Conservation (phyloP, 2,329 filamentous ascomycete species). For the Fusarium sp. region DNA sequence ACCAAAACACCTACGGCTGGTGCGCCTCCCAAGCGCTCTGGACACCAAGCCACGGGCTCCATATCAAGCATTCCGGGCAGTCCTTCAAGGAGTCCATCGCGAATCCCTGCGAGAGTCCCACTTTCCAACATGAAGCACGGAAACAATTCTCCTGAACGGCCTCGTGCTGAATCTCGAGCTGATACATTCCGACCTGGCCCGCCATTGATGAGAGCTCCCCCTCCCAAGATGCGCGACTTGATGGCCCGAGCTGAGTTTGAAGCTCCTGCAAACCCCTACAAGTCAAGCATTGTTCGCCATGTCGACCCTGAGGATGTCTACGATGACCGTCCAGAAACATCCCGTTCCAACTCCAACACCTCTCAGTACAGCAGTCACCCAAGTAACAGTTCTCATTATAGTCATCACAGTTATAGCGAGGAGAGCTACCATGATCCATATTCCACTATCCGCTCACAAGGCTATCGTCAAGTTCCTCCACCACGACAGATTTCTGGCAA, state of each 20-base stretch:
- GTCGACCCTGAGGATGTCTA: conserved; percentile 87
- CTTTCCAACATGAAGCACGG: conserved; percentile 77
- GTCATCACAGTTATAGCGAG: conserved; percentile 51
- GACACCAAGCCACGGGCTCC: conserved; percentile 34
- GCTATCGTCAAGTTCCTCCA: conserved; percentile 58
- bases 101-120: conserved; percentile 77
- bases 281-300: conserved; percentile 68
- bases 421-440: conserved; percentile 55
- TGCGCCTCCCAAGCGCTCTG: conserved; percentile 49
- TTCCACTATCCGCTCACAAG: conserved; percentile 57
- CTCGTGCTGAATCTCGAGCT: conserved; percentile 59
- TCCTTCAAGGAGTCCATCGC: conserved; percentile 57
- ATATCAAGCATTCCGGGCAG: conserved; percentile 49
- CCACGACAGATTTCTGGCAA: conserved; percentile 74
- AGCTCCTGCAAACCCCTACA: conserved; percentile 64
- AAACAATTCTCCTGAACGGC: conserved; percentile 85
- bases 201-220: conserved; percentile 73
- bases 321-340: conserved; percentile 68
- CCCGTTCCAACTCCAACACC: conserved; percentile 58
- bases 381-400: conserved; percentile 53
- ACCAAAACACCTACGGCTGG: conserved; percentile 70
- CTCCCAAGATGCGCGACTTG: conserved; percentile 93
- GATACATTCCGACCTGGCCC: conserved; percentile 67
- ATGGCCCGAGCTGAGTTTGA: conserved; percentile 65
- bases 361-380: conserved; percentile 52